Evolutionary conservation across 805 yeast genomes (phyloP).

Genomic region (Blastobotrys terrestris): DNA sequence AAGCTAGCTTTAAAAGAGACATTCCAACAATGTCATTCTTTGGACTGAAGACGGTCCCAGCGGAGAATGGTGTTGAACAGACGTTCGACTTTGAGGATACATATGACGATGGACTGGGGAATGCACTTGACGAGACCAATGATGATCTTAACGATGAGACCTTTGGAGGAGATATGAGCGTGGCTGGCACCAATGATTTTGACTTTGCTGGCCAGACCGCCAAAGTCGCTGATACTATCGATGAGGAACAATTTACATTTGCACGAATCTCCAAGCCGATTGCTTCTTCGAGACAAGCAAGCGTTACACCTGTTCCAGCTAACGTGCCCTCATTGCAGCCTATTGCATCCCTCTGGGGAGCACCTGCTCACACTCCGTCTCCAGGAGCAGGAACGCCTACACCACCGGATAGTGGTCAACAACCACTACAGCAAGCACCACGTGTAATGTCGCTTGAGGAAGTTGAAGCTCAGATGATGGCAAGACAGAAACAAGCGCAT

Average conservation of each 20-base stretch:
- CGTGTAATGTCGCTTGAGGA: slow-evolving; percentile 71
- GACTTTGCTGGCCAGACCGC: slow-evolving; percentile 47
- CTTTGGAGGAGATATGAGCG: slow-evolving; percentile 48
- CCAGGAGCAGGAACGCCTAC: slow-evolving; percentile 8
- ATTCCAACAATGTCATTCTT: slow-evolving; percentile 54
- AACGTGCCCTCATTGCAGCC: slow-evolving; percentile 44
- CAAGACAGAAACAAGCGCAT: slow-evolving; percentile 26
- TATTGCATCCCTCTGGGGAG: slow-evolving; percentile 66
- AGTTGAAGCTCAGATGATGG: slow-evolving; percentile 69
- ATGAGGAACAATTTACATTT: slow-evolving; percentile 26
- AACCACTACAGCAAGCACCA: slow-evolving; percentile 22
- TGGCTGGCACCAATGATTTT: slow-evolving; percentile 54
- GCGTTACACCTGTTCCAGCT: slow-evolving; percentile 19
- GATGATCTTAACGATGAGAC: slow-evolving; percentile 80
- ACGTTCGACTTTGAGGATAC: slow-evolving; percentile 74
- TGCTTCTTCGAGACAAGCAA: slow-evolving; percentile 26
- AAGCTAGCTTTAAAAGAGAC: background rate
- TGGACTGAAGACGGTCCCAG: slow-evolving; percentile 48
- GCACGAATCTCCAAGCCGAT: slow-evolving; percentile 17
- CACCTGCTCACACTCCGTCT: slow-evolving; percentile 17
- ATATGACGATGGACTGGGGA: slow-evolving; percentile 72
- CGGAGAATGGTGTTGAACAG: slow-evolving; percentile 21
- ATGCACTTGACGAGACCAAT: slow-evolving; percentile 53
- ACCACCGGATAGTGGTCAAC: background rate
- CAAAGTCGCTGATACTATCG: slow-evolving; percentile 23